Evolutionary conservation across 306 rosid genomes (phyloP), one percentile per base, ranked within the genome.

Genomic region (Begonia fuchsioides): DNA sequence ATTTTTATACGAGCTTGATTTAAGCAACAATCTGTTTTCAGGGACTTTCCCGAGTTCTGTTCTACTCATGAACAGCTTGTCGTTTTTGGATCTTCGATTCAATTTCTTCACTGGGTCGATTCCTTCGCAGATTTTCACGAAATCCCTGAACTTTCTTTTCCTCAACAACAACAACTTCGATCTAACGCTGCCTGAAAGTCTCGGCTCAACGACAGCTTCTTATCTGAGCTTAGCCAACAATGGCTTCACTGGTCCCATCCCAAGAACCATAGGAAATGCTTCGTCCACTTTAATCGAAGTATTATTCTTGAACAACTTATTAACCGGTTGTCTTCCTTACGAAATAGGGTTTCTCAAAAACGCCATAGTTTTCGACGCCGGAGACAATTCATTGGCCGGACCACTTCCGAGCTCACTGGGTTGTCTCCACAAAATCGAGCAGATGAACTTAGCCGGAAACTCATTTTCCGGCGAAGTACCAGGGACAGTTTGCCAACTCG

Each of bases 181-280:
- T 1, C 60, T 40, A 43, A 57, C 0, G 2, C 58, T 74, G 16
- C 73, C 80, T 3, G 46, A 51, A 1, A 66, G 54, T 49, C 45
- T 74, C 3, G 80, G 80, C 39, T 41, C 63, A 15, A 65, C 73
- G 3, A 12, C 67, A 3, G 55, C 50, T 13, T 19, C n/a, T 13
- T 70, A 65, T 35, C 68, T 74, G 41, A 69, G 70, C 2, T 56
- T 74, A 44, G 80, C 80, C 38, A 74, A 69, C 70, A 74, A 74
- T 59, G 66, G 17, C 40, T 58, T 74, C 68, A 48, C 64, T 4
- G 80, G 80, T 2, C 62, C 73, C 13, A 74, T 74, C 54, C 80
- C 76, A 1, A 48, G 40, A 41, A 70, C 76, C 63, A 70, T 74
- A 7, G 71, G 80, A 17, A 50, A 38, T 13, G 68, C 71, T 13